Base-by-base conservation (phyloP, 208 protist species). In the Naegleria fowleri region DNA sequence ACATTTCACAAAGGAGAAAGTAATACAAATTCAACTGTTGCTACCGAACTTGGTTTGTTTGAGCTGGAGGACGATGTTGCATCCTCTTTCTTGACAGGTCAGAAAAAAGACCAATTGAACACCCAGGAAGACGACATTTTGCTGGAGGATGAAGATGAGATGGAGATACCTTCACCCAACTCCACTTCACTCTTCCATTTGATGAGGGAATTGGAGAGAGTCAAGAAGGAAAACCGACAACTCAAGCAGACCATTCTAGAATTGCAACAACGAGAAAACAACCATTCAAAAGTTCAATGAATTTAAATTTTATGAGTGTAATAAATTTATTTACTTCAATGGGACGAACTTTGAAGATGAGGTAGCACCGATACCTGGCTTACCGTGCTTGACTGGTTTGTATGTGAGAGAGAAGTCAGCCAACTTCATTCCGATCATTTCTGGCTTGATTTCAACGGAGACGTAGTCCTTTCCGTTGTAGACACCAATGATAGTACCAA, bases 351-450 rank as follows among this genome's bases (percentile, higher is more conserved):
- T 92, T 36, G 95, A 96, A 39, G 97, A 98, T 95, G 98, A 95
- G 91, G 98, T 99, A 91, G 98, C 98, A 96, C 98, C 99, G 76
- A 99, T 97, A 99, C 99, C 99, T 92, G 99, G 98, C 92, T 98
- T 97, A 93, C 99, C 98, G 96, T 99, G 99, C 51, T 95, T 95
- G 91, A 99, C 98, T 76, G 98, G 97, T 95, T 99, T 99, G 98
- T 99, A 99, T 83, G 98, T 96, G 88, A 99, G 94, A 87, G 99
- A 98, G 96, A 99, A 99, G 96, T 99, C 99, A 91, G 97, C 98
- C n/a, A 99, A 95, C 96, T 99, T 99, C 94, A 99, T 97, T 90
- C 99, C 99, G 92, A 99, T 97, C 99, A 99, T 99, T 94, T 99
- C 98, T 92, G 98, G 97, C 96, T 99, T 99, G 94, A 99, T 97